Conservation (phyloP, 306 rosid genomes). For the Glycine latifolia region DNA sequence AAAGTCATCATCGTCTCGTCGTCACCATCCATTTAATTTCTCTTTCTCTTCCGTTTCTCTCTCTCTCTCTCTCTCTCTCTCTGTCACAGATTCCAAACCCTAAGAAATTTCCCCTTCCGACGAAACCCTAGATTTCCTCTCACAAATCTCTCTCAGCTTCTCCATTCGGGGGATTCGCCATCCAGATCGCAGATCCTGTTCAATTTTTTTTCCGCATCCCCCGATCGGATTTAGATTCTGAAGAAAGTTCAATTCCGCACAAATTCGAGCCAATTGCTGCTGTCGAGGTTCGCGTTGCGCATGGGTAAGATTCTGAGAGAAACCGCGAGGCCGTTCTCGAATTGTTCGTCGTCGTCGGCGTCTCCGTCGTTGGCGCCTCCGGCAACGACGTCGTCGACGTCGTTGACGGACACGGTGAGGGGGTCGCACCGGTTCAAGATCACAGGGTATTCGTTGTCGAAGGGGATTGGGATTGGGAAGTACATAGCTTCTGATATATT, state of each 20-base stretch:
- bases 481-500: slow-evolving; percentile 77
- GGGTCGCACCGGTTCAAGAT: slow-evolving; percentile 91
- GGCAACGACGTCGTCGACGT: slow-evolving; percentile 67
- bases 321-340: slow-evolving; percentile 62
- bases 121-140: slow-evolving; percentile 61
- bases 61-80: neutral
- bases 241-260: neutral
- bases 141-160: slow-evolving; percentile 32
- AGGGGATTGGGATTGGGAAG: slow-evolving; percentile 87
- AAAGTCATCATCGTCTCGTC: neutral
- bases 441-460: slow-evolving; percentile 70
- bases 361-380: slow-evolving; percentile 61
- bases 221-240: slow-evolving; percentile 44
- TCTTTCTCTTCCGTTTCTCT: neutral
- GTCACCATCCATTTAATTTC: slow-evolving; percentile 1
- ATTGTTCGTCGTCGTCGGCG: slow-evolving; percentile 46
- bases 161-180: slow-evolving; percentile 19
- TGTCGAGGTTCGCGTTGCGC: slow-evolving; percentile 51
- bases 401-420: slow-evolving; percentile 72
- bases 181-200: slow-evolving; percentile 52
- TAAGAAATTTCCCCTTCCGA: slow-evolving; percentile 39
- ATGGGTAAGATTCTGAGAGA: slow-evolving; percentile 81
- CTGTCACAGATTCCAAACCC: slow-evolving; percentile 43
- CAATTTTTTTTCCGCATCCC: neutral
- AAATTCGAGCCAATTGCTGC: slow-evolving; percentile 26